Percentiles rank a stretch among this genome's conserved stretches.
These are phyloP conservation scores for Candida krabiensis DNA, from an alignment of 805 yeast species.

Conservation along the genomic window DNA sequence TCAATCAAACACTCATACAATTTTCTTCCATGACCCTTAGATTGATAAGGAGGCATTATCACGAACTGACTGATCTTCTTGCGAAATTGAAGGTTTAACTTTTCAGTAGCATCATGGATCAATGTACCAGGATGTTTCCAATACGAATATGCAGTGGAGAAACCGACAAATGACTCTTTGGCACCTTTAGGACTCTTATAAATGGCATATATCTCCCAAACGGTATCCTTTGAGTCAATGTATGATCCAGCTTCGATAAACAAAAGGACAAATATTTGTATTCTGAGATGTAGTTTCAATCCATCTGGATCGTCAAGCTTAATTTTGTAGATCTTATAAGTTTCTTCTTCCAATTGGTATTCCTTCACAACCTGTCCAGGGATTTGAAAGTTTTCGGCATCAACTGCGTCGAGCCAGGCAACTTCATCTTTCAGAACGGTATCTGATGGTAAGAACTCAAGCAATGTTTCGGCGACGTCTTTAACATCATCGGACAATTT, in stretches of 20 bases:
- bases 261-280: slow-evolving; percentile 77
- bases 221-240: slow-evolving; percentile 71
- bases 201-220: slow-evolving; percentile 77
- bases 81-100: slow-evolving; percentile 39
- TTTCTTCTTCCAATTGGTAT: slow-evolving; percentile 36
- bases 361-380: slow-evolving; percentile 34
- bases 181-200: slow-evolving; percentile 36
- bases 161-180: slow-evolving; percentile 63
- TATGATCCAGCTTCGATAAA: slow-evolving; percentile 94
- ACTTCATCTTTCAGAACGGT: slow-evolving; percentile 63
- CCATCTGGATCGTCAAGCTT: slow-evolving; percentile 42
- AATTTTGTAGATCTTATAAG: slow-evolving; percentile 53
- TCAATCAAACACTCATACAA: slow-evolving; percentile 59
- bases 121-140: slow-evolving; percentile 66
- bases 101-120: slow-evolving; percentile 45
- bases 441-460: slow-evolving; percentile 57
- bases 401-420: slow-evolving; percentile 61
- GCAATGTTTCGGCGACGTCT: slow-evolving; percentile 56
- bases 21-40: slow-evolving; percentile 65
- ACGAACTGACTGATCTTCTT: slow-evolving; percentile 86
- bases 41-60: slow-evolving; percentile 82
- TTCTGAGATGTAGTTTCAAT: slow-evolving; percentile 57
- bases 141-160: slow-evolving; percentile 79
- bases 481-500: slow-evolving; percentile 57
- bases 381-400: slow-evolving; percentile 40